Percentiles rank a stretch among this genome's conserved stretches.
Conservation (phyloP, 805 yeast genomes). For the Peterozyma xylosa region DNA sequence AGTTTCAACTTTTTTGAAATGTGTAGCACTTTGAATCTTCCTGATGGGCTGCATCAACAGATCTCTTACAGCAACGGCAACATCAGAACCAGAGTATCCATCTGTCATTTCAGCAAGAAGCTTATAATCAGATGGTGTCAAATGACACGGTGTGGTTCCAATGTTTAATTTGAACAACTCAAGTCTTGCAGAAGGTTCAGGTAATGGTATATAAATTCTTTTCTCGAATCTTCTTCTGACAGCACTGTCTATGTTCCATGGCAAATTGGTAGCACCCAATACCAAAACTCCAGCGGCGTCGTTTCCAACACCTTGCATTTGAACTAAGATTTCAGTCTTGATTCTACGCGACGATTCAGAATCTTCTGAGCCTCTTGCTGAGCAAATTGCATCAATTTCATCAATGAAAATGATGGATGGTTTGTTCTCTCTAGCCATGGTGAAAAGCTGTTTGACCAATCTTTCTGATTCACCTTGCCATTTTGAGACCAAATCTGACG, state of each 20-base stretch:
- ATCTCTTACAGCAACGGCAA: slow-evolving; percentile 93
- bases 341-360: slow-evolving; percentile 94
- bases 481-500: slow-evolving; percentile 91
- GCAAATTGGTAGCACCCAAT: slow-evolving; percentile 95
- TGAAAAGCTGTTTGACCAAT: slow-evolving; percentile 87
- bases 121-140: slow-evolving; percentile 66
- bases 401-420: slow-evolving; percentile 96
- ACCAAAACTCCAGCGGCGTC: slow-evolving; percentile 90
- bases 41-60: slow-evolving; percentile 98
- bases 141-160: slow-evolving; percentile 79
- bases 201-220: slow-evolving; percentile 90
- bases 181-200: slow-evolving; percentile 87
- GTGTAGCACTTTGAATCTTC: slow-evolving; percentile 92
- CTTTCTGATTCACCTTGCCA: slow-evolving; percentile 99
- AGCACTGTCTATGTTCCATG: slow-evolving; percentile 98
- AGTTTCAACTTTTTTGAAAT: slow-evolving; percentile 60
- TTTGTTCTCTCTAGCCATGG: slow-evolving; percentile 93
- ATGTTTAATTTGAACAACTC: slow-evolving; percentile 93
- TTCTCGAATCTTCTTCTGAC: slow-evolving; percentile 93
- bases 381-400: slow-evolving; percentile 97
- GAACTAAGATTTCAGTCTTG: slow-evolving; percentile 91
- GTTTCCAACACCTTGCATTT: slow-evolving; percentile 98
- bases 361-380: slow-evolving; percentile 97
- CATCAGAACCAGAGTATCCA: slow-evolving; percentile 96
- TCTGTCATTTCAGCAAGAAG: slow-evolving; percentile 88